Evolutionary conservation across 345 rosid genomes (phyloP).

Genomic region (Pistacia integerrima): DNA sequence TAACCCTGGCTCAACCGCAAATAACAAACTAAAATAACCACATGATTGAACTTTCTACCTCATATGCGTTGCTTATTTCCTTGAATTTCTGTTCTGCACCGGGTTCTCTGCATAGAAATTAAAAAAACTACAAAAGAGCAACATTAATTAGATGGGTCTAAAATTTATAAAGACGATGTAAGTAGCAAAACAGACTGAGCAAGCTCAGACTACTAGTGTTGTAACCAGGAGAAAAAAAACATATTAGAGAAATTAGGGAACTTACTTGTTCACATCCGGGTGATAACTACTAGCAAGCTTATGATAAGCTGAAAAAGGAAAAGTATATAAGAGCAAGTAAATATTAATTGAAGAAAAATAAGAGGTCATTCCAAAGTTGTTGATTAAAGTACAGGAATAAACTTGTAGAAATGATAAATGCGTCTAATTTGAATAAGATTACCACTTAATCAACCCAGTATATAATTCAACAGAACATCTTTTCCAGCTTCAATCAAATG

Average conservation of each 20-base stretch:
- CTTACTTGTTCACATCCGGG: conserved; percentile 99
- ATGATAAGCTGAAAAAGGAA: conserved; percentile 72
- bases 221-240: not conserved
- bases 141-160: not conserved
- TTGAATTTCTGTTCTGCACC: conserved; percentile 92
- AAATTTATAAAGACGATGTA: not conserved
- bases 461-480: no score
- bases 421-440: not conserved
- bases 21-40: conserved; percentile 15
- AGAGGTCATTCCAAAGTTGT: not conserved
- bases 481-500: no score
- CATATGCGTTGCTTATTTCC: conserved; percentile 98
- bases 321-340: not conserved
- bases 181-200: not conserved
- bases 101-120: conserved; percentile 61
- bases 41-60: conserved; percentile 51
- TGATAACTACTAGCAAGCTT: conserved; percentile 96
- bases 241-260: conserved; percentile 9
- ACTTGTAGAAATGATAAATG: not conserved
- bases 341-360: not conserved
- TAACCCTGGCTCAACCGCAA: conserved; percentile 7
- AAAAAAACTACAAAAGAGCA: conserved; percentile 2
- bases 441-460: not conserved
- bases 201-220: no score
- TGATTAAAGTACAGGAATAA: no score